Percentiles rank a stretch among this genome's conserved stretches.
Evolutionary conservation across 345 rosid genomes (phyloP).

Genomic region (Theobroma cacao): DNA sequence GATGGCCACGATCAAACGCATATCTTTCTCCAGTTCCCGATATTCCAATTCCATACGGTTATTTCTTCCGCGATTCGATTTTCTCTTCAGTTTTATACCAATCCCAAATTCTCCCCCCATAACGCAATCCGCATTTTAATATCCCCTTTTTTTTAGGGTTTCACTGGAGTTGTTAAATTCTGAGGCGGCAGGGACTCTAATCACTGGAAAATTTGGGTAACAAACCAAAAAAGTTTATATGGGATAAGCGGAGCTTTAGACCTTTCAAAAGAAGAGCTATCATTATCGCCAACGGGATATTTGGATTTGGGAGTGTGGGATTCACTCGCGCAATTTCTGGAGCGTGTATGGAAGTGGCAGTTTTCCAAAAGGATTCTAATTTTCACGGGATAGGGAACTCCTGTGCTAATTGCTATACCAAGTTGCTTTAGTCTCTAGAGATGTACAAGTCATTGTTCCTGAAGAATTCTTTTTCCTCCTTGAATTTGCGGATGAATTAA

Average conservation of each 20-base stretch:
- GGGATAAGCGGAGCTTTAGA: neutral
- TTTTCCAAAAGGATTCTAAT: neutral
- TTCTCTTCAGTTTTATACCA: constrained; percentile 22
- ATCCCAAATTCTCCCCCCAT: constrained; percentile 3
- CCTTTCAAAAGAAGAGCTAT: neutral
- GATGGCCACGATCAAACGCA: constrained; percentile 9
- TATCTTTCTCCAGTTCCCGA: constrained; percentile 19
- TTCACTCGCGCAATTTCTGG: constrained; percentile 1
- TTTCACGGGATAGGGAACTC: neutral
- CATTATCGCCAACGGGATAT: neutral
- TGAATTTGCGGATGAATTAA: neutral
- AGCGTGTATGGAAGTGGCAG: neutral
- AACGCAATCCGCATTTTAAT: constrained; percentile 7
- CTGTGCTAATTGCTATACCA: neutral
- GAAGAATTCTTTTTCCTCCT: neutral
- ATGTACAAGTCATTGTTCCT: neutral
- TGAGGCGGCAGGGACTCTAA: neutral
- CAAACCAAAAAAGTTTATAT: no score
- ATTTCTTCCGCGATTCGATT: constrained; percentile 11
- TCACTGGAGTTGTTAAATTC: neutral
- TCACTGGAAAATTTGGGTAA: neutral
- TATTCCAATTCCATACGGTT: constrained; percentile 11
- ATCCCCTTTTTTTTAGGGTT: neutral
- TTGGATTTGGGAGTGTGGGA: neutral
- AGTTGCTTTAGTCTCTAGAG: neutral